These are phyloP conservation scores for Blastobotrys ciferrii DNA, from an alignment of 1,139 yeast species.

Conservation along the genomic window DNA sequence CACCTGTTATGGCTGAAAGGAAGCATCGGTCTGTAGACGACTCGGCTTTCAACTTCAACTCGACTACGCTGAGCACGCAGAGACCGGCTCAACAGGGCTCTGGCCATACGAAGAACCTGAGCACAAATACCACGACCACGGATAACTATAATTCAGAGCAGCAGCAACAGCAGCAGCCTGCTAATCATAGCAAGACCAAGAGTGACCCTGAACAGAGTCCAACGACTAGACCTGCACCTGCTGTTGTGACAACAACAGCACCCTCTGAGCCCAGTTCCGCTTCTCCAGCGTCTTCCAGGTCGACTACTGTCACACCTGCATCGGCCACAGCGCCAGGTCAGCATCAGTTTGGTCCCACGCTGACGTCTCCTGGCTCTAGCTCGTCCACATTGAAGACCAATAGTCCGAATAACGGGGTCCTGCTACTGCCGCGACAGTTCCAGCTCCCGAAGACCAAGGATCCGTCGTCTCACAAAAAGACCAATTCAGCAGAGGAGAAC, in stretches of 20 bases:
- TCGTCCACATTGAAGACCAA: slow-evolving; percentile 9
- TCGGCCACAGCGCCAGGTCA: slow-evolving; percentile 1
- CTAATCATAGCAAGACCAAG: background rate
- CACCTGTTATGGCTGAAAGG: background rate
- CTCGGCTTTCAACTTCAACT: slow-evolving; percentile 4
- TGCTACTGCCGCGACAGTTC: slow-evolving; percentile 33
- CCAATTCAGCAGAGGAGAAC: background rate
- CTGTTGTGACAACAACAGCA: background rate
- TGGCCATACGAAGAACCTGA: slow-evolving; percentile 5
- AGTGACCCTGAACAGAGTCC: background rate
- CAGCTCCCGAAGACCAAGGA: slow-evolving; percentile 22
- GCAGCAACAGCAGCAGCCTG: background rate
- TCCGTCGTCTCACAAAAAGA: background rate
- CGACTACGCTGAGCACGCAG: background rate
- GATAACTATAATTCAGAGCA: background rate
- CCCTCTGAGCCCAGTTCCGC: background rate
- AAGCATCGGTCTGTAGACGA: slow-evolving; percentile 5
- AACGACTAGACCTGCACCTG: background rate
- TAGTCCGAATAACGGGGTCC: slow-evolving; percentile 30
- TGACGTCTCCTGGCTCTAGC: background rate
- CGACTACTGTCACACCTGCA: background rate
- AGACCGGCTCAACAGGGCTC: background rate
- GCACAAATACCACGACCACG: slow-evolving; percentile 1
- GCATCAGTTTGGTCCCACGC: slow-evolving; percentile 4
- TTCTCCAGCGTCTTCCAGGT: background rate